Base-by-base conservation (phyloP, 78 protist species). In the Polysphondylium violaceum region DNA sequence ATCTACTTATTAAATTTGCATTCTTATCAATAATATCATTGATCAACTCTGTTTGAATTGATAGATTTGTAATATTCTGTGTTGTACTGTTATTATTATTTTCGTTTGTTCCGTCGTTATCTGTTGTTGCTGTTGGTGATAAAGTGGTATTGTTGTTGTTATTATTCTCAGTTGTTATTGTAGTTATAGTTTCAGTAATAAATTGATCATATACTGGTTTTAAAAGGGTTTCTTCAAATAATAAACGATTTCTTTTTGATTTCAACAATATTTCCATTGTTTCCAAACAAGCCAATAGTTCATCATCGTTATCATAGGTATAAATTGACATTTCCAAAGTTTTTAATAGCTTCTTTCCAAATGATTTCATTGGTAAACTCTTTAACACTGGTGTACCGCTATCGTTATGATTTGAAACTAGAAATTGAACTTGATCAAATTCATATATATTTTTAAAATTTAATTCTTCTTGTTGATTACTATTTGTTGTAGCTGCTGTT, bases 171-270 rank as follows among this genome's bases (percentile, higher is more conserved):
- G n/a, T 58, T 12, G 41, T n/a, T 60, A 27, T 6, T 25, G 64
- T 58, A 14, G 67, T 60, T 16, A 31, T 31, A 19, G 68, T n/a
- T 36, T n/a, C 21, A 17, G 31, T 60, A 36, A 81, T 50, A 25
- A 81, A 43, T 56, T 73, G 78, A n/a, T 81, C 79, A 44, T 58
- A 81, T 23, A 81, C 53, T 68, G 90, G 90, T 58, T 69, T 67
- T n/a, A 81, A 25, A 19, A 81, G 31, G 19, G 58, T 5, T 4
- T 58, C 33, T 11, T 81, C 75, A 2, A 69, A 53, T 27, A 51
- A 27, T 9, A 17, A 44, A 27, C 78, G 40, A 36, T 40, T 58
- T 53, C 40, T 25, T 23, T 69, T 81, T 31, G 90, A 38, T 69
- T 58, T 67, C 29, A 41, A 44, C 38, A 81, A 16, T 1, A 55